Evolutionary conservation across 1,284 basidiomycete species (phyloP).

Genomic region (Athelia sp.): DNA sequence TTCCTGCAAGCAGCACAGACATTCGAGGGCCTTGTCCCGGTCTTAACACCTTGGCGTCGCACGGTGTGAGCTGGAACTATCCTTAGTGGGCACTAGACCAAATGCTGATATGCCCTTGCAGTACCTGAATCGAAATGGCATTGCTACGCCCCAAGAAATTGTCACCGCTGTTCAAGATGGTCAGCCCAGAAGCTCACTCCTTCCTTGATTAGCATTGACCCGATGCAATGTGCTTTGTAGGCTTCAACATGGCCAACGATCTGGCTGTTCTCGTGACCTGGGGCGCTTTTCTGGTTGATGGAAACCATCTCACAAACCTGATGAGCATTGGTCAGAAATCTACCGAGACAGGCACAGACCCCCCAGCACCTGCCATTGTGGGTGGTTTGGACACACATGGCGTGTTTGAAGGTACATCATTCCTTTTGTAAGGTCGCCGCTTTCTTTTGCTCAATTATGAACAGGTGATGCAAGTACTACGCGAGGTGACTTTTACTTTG

Average conservation of each 20-base stretch:
- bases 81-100: background rate
- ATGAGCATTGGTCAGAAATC: conserved; percentile 1
- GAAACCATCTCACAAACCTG: conserved; percentile 1
- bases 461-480: conserved; percentile 13
- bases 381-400: background rate
- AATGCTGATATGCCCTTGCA: background rate
- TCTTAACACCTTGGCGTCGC: background rate
- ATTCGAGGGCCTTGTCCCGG: conserved; percentile 1
- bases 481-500: conserved; percentile 15
- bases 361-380: background rate
- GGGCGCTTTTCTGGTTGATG: background rate
- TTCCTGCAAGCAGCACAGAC: background rate
- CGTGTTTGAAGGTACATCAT: background rate
- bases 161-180: background rate
- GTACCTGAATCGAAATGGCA: background rate
- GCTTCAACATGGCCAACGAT: background rate
- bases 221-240: background rate
- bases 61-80: background rate
- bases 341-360: background rate
- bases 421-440: background rate
- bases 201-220: background rate
- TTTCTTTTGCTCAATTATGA: background rate
- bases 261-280: background rate
- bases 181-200: background rate
- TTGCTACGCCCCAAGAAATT: background rate